Evolutionary conservation across 2,329 filamentous ascomycete species (phyloP), one percentile per base, ranked within the genome.

Genomic region (Colletotrichum tofieldiae): DNA sequence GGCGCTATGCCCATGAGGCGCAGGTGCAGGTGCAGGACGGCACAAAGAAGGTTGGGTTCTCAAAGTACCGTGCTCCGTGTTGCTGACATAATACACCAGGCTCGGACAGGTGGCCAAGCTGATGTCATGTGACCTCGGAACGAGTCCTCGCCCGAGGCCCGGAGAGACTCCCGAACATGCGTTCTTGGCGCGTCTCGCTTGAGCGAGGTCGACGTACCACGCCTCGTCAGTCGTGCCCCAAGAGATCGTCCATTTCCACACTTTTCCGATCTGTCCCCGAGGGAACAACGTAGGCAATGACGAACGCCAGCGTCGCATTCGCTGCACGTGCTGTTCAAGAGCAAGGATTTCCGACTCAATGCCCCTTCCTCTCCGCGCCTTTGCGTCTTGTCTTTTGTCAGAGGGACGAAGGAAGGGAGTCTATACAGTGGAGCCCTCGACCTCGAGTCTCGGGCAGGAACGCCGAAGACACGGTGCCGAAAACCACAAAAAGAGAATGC

Each of bases 361-460:
- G 14, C 23, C 20, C 47, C 39, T 18, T 29, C 29, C 11, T 35
- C 32, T 32, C 43, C n/a, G 51, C 35, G 41, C 58, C 52, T 52
- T 56, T 23, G 58, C 37, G 58, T 58, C 58, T 45, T 37, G 58
- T 58, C 58, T 45, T 72, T 43, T 23, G 29, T 55, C 45, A 47
- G 37, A 68, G n/a, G 51, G 35, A 29, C 29, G 39, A 64, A 49
- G 49, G 52, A 55, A 45, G 68, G 63, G 65, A 72, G 65, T 39
- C 59, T 72, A 72, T 72, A 64, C 32, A 70, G 70, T 70, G 70
- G 65, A 55, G 70, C 69, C 35, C 23, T 52, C 35, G 51, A 52
- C 29, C 23, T 63, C 29, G 20, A 64, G 32, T 7, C 41, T 72
- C 59, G 69, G 69, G 59, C 52, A 63, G n/a, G 14, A 69, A 69